A percentile compares a stretch with the other conserved stretches of the same genome.
phyloP scores from a whole-genome alignment of 139 green algal genomes.

The Micractinium sp. region DNA sequence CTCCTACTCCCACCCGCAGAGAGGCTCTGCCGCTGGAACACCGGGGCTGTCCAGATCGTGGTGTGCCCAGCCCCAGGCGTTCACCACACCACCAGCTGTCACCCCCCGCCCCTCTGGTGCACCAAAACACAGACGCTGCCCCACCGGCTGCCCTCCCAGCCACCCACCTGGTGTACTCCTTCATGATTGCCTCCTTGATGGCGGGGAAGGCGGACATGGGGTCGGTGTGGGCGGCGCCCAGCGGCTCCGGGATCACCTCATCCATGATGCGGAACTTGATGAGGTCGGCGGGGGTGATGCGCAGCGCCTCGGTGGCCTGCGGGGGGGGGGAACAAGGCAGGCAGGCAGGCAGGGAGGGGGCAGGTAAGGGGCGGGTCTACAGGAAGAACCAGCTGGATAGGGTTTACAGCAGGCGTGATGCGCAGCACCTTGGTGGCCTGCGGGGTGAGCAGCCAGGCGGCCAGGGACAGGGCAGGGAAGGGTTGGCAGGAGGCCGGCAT shows the following conservation, averaged over 20 bases:
- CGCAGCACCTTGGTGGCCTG: conserved; percentile 52
- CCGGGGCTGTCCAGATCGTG: too few species aligned
- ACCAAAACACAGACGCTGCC: neutral
- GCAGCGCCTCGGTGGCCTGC: conserved; percentile 91
- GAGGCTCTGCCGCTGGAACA: too few species aligned
- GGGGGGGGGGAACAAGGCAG: too few species aligned
- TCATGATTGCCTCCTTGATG: conserved; percentile 84
- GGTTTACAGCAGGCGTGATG: neutral
- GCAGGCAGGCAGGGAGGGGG: neutral
- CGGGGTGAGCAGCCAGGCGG: neutral
- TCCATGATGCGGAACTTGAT: conserved; percentile 90
- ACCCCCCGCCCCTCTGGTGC: too few species aligned
- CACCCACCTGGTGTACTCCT: conserved; percentile 53
- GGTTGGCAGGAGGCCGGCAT: neutral
- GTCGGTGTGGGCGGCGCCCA: conserved; percentile 91
- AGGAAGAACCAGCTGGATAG: neutral
- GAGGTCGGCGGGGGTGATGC: conserved; percentile 90
- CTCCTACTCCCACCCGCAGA: too few species aligned
- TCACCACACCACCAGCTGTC: neutral
- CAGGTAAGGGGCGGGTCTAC: neutral
- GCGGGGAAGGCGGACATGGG: conserved; percentile 85
- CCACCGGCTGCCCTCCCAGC: neutral
- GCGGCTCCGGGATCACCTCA: conserved; percentile 86
- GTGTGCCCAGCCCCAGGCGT: too few species aligned
- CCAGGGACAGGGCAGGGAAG: neutral